phyloP scores from a whole-genome alignment of 139 green algal genomes.

The Micromonas commoda region DNA sequence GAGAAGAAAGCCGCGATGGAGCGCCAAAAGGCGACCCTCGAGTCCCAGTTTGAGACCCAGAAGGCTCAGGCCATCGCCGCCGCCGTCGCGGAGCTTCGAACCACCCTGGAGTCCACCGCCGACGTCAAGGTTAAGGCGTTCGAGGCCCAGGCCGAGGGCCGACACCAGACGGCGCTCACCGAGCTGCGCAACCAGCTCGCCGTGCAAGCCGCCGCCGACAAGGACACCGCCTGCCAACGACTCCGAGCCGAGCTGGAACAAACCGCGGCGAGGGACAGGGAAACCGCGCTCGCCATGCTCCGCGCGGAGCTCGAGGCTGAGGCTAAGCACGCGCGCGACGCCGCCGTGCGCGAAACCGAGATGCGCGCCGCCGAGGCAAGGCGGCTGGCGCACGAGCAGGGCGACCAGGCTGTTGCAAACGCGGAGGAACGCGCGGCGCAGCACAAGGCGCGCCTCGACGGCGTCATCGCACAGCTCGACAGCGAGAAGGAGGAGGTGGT shows the following conservation, averaged over 20 bases:
- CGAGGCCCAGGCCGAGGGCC: too few species aligned
- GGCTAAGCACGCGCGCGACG: neutral
- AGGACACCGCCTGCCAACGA: neutral
- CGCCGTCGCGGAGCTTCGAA: too few species aligned
- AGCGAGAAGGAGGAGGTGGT: neutral
- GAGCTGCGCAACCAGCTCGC: neutral
- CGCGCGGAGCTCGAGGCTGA: neutral
- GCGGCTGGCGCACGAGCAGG: neutral
- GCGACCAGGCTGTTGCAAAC: neutral
- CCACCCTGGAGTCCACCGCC: too few species aligned
- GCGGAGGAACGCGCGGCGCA: neutral
- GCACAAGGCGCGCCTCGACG: constrained; percentile 1
- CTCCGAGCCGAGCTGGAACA: neutral
- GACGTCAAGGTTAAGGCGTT: too few species aligned
- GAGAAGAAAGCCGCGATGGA: too few species aligned
- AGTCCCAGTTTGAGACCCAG: neutral
- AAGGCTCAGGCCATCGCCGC: neutral
- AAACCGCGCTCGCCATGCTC: neutral
- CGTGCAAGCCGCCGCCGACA: neutral
- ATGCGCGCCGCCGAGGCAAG: neutral
- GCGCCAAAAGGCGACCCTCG: neutral
- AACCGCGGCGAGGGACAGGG: neutral
- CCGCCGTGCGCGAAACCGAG: neutral
- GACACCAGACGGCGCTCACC: too few species aligned
- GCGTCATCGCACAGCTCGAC: neutral